These are phyloP conservation scores for Hypsizygus ulmarius DNA, from an alignment of 1,284 basidiomycete genomes.

Conservation along the genomic window DNA sequence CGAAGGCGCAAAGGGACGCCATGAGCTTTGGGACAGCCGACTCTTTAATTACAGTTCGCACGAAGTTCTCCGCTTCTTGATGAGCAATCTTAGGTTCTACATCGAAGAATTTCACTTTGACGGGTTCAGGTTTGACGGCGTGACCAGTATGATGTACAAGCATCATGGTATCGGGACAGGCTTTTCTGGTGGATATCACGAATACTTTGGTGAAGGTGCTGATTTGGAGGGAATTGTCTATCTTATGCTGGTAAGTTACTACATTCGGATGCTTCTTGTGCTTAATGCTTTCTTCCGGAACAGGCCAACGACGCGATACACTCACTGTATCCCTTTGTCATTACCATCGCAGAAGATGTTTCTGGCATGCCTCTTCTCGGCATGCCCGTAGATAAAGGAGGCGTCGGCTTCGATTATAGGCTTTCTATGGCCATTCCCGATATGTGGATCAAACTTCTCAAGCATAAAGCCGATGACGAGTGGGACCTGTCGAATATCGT, in stretches of 20 bases:
- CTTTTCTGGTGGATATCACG: conserved; percentile 96
- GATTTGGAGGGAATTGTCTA: conserved; percentile 93
- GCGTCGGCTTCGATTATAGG: conserved; percentile 96
- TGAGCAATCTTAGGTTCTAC: conserved; percentile 95
- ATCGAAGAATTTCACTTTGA: conserved; percentile 96
- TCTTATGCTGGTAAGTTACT: conserved; percentile 88
- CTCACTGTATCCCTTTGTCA: conserved; percentile 70
- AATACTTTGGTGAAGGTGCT: conserved; percentile 88
- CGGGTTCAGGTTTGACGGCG: conserved; percentile 97
- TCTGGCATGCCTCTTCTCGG: conserved; percentile 98
- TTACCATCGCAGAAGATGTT: conserved; percentile 97
- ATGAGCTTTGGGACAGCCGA: conserved; percentile 96
- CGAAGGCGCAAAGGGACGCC: conserved; percentile 83
- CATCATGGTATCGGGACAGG: conserved; percentile 98
- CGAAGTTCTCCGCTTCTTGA: conserved; percentile 91
- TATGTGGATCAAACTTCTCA: conserved; percentile 99
- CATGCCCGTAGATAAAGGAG: conserved; percentile 76
- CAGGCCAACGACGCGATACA: conserved; percentile 94
- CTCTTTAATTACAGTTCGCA: conserved; percentile 96
- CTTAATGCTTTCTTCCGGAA: conserved; percentile 5
- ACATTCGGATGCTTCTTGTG: not conserved
- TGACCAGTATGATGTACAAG: conserved; percentile 98
- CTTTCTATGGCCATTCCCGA: conserved; percentile 98
- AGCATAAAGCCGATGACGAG: conserved; percentile 84
- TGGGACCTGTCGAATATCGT: conserved; percentile 91